Evolutionary conservation across 306 rosid genomes (phyloP).

Genomic region (Begonia peltatifolia): DNA sequence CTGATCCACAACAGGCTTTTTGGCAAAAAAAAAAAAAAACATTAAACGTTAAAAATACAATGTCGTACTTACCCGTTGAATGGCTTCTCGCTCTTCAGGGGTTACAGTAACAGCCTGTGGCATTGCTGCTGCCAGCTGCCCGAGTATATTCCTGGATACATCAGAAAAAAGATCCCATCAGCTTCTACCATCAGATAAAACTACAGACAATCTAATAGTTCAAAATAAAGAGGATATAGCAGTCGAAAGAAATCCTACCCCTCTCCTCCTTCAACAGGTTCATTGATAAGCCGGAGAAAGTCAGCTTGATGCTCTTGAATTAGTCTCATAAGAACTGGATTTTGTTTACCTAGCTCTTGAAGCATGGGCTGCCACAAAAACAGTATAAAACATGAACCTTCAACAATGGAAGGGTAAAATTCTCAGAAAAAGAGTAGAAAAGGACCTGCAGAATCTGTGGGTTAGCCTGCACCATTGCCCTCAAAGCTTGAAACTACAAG

Average conservation of each 20-base stretch:
- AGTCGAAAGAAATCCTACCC: constrained; percentile 37
- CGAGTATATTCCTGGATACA: constrained; percentile 44
- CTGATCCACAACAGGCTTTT: too few species aligned
- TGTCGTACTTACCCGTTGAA: constrained; percentile 66
- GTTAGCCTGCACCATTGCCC: constrained; percentile 90
- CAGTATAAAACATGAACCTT: neutral
- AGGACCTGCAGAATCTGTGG: constrained; percentile 94
- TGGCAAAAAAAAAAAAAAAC: too few species aligned
- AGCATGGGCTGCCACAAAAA: constrained; percentile 80
- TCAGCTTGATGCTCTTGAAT: constrained; percentile 84
- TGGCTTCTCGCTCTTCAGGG: constrained; percentile 85
- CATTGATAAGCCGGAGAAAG: constrained; percentile 79
- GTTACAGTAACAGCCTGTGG: constrained; percentile 70
- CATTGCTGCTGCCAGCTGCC: constrained; percentile 44
- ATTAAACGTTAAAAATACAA: neutral
- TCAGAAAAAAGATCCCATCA: constrained; percentile 10
- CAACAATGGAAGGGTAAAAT: neutral
- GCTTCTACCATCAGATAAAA: neutral
- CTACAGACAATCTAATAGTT: neutral
- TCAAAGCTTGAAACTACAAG: constrained; percentile 70
- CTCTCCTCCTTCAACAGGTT: constrained; percentile 78
- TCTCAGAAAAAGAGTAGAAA: constrained; percentile 3
- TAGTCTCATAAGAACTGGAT: constrained; percentile 82
- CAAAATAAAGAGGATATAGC: neutral
- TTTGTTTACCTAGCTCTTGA: constrained; percentile 93